Evolutionary conservation across 441 rosid species (phyloP).

Genomic region (Adansonia grandidieri): DNA sequence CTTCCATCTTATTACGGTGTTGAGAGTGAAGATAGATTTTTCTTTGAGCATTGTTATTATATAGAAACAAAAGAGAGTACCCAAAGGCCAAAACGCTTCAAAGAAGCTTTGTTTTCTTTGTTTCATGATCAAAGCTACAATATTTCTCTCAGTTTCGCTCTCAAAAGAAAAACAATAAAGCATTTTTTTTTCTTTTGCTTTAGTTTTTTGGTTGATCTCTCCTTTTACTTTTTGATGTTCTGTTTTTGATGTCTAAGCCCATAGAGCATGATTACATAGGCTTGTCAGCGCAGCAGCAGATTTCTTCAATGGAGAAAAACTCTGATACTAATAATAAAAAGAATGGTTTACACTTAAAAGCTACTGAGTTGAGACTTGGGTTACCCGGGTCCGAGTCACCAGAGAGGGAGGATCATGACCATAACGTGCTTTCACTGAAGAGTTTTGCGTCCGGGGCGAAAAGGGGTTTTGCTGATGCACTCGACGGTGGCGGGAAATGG

Average conservation of each 20-base stretch:
- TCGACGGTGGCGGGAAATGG: slow-evolving; percentile 54
- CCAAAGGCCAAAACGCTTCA: background rate
- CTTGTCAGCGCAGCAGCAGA: slow-evolving; percentile 47
- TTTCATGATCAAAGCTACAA: slow-evolving; percentile 6
- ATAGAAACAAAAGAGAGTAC: slow-evolving; percentile 17
- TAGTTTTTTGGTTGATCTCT: slow-evolving; percentile 15
- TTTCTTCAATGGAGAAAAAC: slow-evolving; percentile 54
- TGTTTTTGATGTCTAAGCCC: slow-evolving; percentile 46
- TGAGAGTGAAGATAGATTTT: background rate
- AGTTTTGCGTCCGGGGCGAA: slow-evolving; percentile 60
- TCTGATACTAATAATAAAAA: slow-evolving; percentile 37
- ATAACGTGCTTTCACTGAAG: slow-evolving; percentile 40
- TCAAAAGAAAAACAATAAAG: background rate
- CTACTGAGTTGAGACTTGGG: slow-evolving; percentile 83
- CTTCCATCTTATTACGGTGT: background rate
- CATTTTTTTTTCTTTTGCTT: background rate
- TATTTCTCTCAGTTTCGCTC: background rate
- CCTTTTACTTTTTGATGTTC: slow-evolving; percentile 20
- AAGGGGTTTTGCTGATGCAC: slow-evolving; percentile 70
- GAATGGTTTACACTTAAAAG: slow-evolving; percentile 53
- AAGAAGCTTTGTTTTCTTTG: slow-evolving; percentile 7
- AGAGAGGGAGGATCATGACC: slow-evolving; percentile 43
- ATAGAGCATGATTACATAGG: slow-evolving; percentile 66
- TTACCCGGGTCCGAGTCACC: slow-evolving; percentile 79
- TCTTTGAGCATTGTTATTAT: background rate